A percentile compares a stretch with the other conserved stretches of the same genome.
Evolutionary conservation across 176 grass and related monocot genomes (phyloP).

Genomic region (Metroxylon sagu): DNA sequence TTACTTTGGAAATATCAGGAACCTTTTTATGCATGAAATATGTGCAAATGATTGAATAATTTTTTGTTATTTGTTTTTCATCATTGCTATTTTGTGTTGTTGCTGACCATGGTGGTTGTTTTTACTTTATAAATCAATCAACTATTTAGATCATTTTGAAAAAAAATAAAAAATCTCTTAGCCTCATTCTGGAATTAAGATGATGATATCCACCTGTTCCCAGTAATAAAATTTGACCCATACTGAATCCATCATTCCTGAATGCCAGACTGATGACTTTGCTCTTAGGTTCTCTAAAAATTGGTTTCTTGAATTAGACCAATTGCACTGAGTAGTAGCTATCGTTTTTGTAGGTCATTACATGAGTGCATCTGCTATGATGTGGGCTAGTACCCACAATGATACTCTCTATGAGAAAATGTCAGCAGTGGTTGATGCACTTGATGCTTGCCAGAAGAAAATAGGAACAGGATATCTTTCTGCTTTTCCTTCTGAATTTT

Average conservation of each 20-base stretch:
- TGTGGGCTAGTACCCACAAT: constrained; percentile 91
- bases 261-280: background rate
- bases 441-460: constrained; percentile 57
- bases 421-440: constrained; percentile 50
- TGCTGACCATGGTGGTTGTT: too few relatives aligned
- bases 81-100: too few relatives aligned
- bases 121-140: too few relatives aligned
- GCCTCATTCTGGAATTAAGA: too few relatives aligned
- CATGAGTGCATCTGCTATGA: constrained; percentile 67
- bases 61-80: too few relatives aligned
- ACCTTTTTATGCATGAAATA: too few relatives aligned
- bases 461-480: constrained; percentile 81
- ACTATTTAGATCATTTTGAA: too few relatives aligned
- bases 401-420: constrained; percentile 59
- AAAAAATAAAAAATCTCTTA: too few relatives aligned
- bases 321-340: background rate
- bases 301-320: background rate
- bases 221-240: too few relatives aligned
- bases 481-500: constrained; percentile 87
- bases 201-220: too few relatives aligned
- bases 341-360: constrained; percentile 64
- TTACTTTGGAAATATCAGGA: too few relatives aligned
- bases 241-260: background rate
- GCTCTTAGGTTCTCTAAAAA: background rate
- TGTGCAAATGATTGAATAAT: too few relatives aligned